phyloP scores from a whole-genome alignment of 108 stramenopile species.

The Ochromonas danica region DNA sequence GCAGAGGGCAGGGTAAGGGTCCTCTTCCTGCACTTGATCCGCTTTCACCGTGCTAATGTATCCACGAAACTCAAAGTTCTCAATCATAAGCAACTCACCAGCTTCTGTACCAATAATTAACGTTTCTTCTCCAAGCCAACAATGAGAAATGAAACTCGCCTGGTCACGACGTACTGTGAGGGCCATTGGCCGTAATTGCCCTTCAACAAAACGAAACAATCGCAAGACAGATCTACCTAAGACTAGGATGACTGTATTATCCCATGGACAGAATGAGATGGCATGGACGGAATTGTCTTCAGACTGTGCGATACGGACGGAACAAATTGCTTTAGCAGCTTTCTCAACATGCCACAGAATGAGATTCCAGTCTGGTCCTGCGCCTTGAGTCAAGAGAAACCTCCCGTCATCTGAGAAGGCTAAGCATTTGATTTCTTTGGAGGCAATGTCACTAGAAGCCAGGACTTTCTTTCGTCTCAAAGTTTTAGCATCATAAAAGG shows the following conservation, averaged over 20 bases:
- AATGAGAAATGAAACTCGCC: slow-evolving; percentile 53
- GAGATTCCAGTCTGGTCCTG: slow-evolving; percentile 58
- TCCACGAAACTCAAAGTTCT: slow-evolving; percentile 53
- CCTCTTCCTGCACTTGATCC: slow-evolving; percentile 30
- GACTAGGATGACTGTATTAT: slow-evolving; percentile 54
- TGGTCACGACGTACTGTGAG: slow-evolving; percentile 49
- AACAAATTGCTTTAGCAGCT: slow-evolving; percentile 43
- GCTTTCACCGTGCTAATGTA: slow-evolving; percentile 43
- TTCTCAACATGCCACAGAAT: slow-evolving; percentile 58
- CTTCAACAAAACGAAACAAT: slow-evolving; percentile 55
- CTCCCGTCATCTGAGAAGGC: slow-evolving; percentile 57
- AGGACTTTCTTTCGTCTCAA: slow-evolving; percentile 56
- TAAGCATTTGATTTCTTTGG: slow-evolving; percentile 31
- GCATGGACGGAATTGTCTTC: slow-evolving; percentile 41
- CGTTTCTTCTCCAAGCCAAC: slow-evolving; percentile 59
- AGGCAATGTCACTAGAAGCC: slow-evolving; percentile 44
- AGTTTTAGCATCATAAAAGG: slow-evolving; percentile 51
- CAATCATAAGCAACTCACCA: slow-evolving; percentile 56
- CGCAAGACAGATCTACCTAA: slow-evolving; percentile 54
- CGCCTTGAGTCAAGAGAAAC: slow-evolving; percentile 54
- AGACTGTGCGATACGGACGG: slow-evolving; percentile 35
- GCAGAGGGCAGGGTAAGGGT: slow-evolving; percentile 3
- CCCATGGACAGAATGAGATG: slow-evolving; percentile 56
- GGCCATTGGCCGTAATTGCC: slow-evolving; percentile 46
- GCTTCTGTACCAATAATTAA: slow-evolving; percentile 53